These are phyloP conservation scores for Rhodotorula sp. DNA, from an alignment of 1,284 basidiomycete species.

Conservation along the genomic window DNA sequence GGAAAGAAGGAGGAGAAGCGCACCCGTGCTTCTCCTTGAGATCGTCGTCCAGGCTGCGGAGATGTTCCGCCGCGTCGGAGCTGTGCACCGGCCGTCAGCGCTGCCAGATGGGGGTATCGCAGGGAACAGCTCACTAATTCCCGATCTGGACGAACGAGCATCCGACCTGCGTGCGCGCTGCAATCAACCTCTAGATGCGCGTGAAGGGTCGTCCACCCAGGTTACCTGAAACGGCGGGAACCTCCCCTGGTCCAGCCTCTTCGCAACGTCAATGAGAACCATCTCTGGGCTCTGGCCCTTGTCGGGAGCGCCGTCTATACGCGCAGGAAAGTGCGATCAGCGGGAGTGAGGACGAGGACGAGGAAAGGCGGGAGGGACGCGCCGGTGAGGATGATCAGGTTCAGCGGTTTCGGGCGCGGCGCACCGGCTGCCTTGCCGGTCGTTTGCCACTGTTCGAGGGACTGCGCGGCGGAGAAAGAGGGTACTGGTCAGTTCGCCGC, in stretches of 20 bases:
- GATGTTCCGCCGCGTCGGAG: constrained; percentile 10
- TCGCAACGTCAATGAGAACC: constrained; percentile 38
- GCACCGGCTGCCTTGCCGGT: constrained; percentile 17
- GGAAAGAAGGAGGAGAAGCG: background rate
- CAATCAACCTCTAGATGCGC: background rate
- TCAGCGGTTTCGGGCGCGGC: constrained; percentile 32
- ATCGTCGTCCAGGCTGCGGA: constrained; percentile 43
- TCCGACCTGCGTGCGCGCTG: constrained; percentile 20
- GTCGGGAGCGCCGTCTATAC: constrained; percentile 19
- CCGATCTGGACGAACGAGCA: constrained; percentile 45
- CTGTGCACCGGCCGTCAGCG: background rate
- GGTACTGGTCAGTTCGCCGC: background rate
- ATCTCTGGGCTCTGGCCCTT: constrained; percentile 22
- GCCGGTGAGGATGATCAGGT: constrained; percentile 21
- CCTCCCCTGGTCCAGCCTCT: constrained; percentile 19
- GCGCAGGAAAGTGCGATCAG: background rate
- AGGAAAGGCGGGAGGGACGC: background rate
- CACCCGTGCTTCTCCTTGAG: constrained; percentile 36
- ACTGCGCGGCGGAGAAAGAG: background rate
- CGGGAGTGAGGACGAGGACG: background rate
- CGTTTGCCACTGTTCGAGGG: constrained; percentile 15
- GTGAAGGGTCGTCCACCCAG: constrained; percentile 1
- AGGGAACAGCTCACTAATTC: background rate
- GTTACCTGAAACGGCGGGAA: constrained; percentile 22
- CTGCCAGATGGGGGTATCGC: background rate